Conservation (phyloP, 495 filamentous ascomycete genomes). For the Bathelium albidoporum region DNA sequence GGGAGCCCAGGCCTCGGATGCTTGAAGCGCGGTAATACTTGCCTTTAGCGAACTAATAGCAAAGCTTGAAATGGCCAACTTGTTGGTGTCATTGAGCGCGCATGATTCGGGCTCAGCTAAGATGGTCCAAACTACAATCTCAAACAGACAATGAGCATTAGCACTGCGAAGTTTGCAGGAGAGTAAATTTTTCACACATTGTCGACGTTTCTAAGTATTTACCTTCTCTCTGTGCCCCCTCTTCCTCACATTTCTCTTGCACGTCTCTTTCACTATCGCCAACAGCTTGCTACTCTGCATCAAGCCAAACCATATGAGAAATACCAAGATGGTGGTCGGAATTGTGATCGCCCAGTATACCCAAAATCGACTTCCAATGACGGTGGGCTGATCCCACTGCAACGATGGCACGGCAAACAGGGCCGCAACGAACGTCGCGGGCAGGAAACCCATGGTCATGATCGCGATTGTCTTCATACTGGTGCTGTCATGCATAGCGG, state of each 20-base stretch:
- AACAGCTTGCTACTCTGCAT: not conserved
- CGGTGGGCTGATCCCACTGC: conserved; percentile 13
- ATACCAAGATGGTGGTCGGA: not conserved
- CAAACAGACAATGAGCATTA: not conserved
- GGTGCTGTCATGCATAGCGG: conserved; percentile 28
- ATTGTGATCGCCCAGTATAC: conserved; percentile 27
- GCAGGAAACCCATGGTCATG: conserved; percentile 18
- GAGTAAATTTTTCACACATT: not conserved
- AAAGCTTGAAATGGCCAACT: not conserved
- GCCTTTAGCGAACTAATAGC: not conserved
- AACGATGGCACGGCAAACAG: conserved; percentile 12
- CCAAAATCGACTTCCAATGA: conserved; percentile 29
- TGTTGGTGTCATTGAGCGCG: not conserved
- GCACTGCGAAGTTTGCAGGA: not conserved
- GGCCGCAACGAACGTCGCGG: conserved; percentile 14
- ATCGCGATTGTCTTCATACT: conserved; percentile 21
- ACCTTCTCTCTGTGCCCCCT: not conserved
- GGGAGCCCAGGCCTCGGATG: too few relatives aligned
- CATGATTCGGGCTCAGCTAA: conserved; percentile 2
- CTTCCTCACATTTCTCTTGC: not conserved
- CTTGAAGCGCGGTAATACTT: not conserved
- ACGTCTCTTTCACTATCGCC: not conserved
- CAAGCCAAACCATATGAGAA: not conserved
- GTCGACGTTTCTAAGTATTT: not conserved
- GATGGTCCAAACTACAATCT: not conserved